Percentiles rank a stretch among this genome's conserved stretches.
Conservation (phyloP, 768 basidiomycete species). For the Mycena albidolilacea region DNA sequence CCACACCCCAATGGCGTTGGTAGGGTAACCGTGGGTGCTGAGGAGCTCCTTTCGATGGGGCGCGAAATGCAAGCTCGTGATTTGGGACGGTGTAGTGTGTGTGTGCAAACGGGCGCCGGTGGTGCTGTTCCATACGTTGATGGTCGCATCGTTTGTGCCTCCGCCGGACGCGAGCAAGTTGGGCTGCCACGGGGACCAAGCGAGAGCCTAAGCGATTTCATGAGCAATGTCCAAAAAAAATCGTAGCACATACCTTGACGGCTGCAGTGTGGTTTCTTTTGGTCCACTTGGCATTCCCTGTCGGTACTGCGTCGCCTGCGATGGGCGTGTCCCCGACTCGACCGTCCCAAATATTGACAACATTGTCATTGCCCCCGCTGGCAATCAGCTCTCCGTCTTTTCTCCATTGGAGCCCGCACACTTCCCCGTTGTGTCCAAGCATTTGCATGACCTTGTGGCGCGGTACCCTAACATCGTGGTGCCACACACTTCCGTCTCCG, state of each 20-base stretch:
- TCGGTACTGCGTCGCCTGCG: constrained; percentile 55
- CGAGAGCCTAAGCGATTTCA: constrained; percentile 76
- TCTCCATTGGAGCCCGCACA: constrained; percentile 94
- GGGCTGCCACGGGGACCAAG: constrained; percentile 98
- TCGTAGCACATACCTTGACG: constrained; percentile 68
- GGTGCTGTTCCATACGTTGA: constrained; percentile 92
- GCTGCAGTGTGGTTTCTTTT: constrained; percentile 94
- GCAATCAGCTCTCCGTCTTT: constrained; percentile 91
- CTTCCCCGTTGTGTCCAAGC: constrained; percentile 91
- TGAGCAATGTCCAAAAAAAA: constrained; percentile 4
- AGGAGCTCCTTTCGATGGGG: constrained; percentile 91
- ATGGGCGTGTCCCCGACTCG: constrained; percentile 69
- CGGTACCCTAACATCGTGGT: constrained; percentile 93
- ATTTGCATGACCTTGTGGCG: constrained; percentile 93
- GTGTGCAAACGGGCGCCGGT: constrained; percentile 94
- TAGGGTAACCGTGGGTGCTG: constrained; percentile 95
- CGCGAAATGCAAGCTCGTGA: constrained; percentile 92
- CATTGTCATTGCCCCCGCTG: constrained; percentile 97
- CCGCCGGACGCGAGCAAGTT: constrained; percentile 94
- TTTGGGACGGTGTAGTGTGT: constrained; percentile 89
- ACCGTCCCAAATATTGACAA: constrained; percentile 98
- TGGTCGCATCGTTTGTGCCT: constrained; percentile 93
- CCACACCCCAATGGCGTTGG: constrained; percentile 86
- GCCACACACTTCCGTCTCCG: constrained; percentile 95
- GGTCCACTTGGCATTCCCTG: constrained; percentile 87